These are phyloP conservation scores for Mycena floridula DNA, from an alignment of 768 basidiomycete species.

Conservation along the genomic window DNA sequence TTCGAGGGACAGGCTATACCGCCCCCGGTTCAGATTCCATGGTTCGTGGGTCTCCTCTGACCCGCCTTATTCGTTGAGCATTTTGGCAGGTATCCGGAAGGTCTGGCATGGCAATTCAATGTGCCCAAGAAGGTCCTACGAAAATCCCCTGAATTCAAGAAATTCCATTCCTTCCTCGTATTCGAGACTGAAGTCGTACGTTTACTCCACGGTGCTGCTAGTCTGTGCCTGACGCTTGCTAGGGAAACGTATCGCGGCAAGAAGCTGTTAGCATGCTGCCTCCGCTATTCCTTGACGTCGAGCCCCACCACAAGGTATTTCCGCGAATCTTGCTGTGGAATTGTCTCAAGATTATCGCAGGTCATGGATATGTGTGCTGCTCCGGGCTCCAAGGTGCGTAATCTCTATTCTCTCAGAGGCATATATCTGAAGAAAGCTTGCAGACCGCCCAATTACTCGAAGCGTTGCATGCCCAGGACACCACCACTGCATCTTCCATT, in stretches of 20 bases:
- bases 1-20: constrained; percentile 74
- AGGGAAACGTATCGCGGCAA: constrained; percentile 95
- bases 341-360: constrained; percentile 25
- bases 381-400: constrained; percentile 84
- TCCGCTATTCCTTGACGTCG: constrained; percentile 89
- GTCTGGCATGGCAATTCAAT: constrained; percentile 95
- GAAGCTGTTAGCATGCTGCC: constrained; percentile 99
- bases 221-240: constrained; percentile 2
- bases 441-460: constrained; percentile 95
- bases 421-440: not conserved
- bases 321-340: not conserved
- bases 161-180: constrained; percentile 93
- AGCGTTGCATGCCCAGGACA: constrained; percentile 81
- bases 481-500: constrained; percentile 52
- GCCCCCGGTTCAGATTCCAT: constrained; percentile 79
- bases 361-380: constrained; percentile 98
- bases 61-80: not conserved
- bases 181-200: constrained; percentile 95
- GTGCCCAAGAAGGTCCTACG: constrained; percentile 85
- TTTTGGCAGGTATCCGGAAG: constrained; percentile 77
- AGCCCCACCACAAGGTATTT: constrained; percentile 79
- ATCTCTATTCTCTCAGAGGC: not conserved
- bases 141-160: constrained; percentile 85
- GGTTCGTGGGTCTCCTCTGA: constrained; percentile 40
- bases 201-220: constrained; percentile 8